These are phyloP conservation scores for Nicotiana undulata DNA, from an alignment of 257 asterid species.

Conservation along the genomic window DNA sequence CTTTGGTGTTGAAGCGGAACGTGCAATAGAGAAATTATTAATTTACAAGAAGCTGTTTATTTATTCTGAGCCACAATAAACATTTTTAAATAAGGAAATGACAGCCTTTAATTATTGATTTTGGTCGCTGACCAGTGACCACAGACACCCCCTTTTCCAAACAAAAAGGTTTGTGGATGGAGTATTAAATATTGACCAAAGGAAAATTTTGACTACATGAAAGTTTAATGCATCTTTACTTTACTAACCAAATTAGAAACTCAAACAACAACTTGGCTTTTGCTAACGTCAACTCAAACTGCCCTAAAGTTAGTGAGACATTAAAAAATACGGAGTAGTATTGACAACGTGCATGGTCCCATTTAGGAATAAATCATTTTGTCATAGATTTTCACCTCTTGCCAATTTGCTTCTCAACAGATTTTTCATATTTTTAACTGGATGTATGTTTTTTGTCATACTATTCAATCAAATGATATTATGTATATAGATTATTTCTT, in stretches of 20 bases:
- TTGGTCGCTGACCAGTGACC: neutral
- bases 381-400: neutral
- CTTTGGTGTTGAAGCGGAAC: neutral
- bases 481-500: too few relatives aligned
- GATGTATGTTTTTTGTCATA: neutral
- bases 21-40: neutral
- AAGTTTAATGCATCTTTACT: neutral
- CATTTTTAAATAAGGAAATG: neutral
- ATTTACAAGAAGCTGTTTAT: neutral
- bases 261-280: neutral
- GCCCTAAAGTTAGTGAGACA: slow-evolving; percentile 2
- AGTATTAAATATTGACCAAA: neutral
- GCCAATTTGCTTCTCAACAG: neutral
- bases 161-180: neutral
- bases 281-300: neutral
- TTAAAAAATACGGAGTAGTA: neutral
- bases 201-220: neutral
- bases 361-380: neutral
- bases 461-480: too few relatives aligned
- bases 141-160: neutral
- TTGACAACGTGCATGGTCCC: neutral
- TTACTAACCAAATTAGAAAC: neutral
- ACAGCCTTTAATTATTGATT: neutral
- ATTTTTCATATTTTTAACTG: neutral
- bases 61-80: neutral